Evolutionary conservation across 805 yeast species (phyloP).

Genomic region (Wickerhamiella slavikovae): DNA sequence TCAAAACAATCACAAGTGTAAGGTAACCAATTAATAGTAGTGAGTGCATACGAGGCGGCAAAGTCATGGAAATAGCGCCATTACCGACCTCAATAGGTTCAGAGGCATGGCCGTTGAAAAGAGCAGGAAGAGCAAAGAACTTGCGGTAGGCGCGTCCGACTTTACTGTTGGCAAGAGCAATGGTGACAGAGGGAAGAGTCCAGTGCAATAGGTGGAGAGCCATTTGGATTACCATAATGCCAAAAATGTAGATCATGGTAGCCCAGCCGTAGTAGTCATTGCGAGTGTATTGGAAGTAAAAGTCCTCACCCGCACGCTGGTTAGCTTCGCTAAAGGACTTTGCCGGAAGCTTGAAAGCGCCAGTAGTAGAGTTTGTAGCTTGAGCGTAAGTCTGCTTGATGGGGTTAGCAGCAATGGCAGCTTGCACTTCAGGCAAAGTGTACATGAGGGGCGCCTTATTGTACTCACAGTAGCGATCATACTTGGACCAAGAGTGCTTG

Average conservation of each 20-base stretch:
- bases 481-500: too few relatives aligned
- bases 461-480: too few relatives aligned
- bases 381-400: constrained; percentile 1
- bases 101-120: not conserved
- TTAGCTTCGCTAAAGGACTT: not conserved
- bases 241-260: constrained; percentile 2
- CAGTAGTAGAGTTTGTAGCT: constrained; percentile 2
- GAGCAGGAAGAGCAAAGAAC: constrained; percentile 3
- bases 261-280: constrained; percentile 3
- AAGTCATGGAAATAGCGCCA: constrained; percentile 1
- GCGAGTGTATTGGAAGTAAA: constrained; percentile 2
- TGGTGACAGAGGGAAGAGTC: constrained; percentile 2
- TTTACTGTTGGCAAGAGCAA: constrained; percentile 1
- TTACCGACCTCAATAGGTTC: not conserved
- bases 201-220: constrained; percentile 5
- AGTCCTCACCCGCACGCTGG: not conserved
- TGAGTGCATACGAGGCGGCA: not conserved
- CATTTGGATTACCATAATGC: constrained; percentile 3
- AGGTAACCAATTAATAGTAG: not conserved
- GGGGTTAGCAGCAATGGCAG: constrained; percentile 1
- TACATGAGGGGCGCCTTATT: too few relatives aligned
- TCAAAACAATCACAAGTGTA: not conserved
- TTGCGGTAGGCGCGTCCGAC: constrained; percentile 3
- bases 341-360: constrained; percentile 1
- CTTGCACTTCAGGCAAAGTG: too few relatives aligned